Evolutionary conservation across 75 land plant genomes (phyloP).

Genomic region (Cryptomeria japonica): DNA sequence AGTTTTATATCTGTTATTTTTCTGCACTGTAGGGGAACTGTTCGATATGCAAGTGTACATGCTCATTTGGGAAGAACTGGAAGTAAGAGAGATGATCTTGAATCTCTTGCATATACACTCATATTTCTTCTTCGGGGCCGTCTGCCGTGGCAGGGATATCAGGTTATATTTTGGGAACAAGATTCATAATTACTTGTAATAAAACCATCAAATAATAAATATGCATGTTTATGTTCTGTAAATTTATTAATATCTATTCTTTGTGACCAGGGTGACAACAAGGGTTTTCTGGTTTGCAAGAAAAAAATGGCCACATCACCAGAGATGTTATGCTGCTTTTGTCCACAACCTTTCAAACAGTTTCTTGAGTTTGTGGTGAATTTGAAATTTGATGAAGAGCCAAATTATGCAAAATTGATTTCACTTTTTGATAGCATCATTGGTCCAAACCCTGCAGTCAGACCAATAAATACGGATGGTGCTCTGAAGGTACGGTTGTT

Average conservation of each 20-base stretch:
- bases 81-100: conserved; percentile 94
- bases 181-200: neutral
- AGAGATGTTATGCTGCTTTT: conserved; percentile 89
- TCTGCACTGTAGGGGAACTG: conserved; percentile 74
- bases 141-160: conserved; percentile 98
- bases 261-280: conserved; percentile 80
- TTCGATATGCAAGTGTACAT: conserved; percentile 98
- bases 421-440: conserved; percentile 78
- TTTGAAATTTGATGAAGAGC: conserved; percentile 98
- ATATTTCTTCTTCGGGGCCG: conserved; percentile 92
- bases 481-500: conserved; percentile 73
- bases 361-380: conserved; percentile 96
- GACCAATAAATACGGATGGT: conserved; percentile 96
- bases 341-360: conserved; percentile 81
- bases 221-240: neutral
- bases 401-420: conserved; percentile 87
- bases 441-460: conserved; percentile 83
- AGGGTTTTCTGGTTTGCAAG: conserved; percentile 95
- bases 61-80: conserved; percentile 97
- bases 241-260: neutral
- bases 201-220: neutral
- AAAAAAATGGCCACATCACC: conserved; percentile 98
- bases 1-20: neutral
- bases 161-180: conserved; percentile 42
- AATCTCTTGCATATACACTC: conserved; percentile 92